Percentiles rank a stretch among this genome's conserved stretches.
Conservation (phyloP, 306 rosid species). For the Elaeagnus macrophylla region DNA sequence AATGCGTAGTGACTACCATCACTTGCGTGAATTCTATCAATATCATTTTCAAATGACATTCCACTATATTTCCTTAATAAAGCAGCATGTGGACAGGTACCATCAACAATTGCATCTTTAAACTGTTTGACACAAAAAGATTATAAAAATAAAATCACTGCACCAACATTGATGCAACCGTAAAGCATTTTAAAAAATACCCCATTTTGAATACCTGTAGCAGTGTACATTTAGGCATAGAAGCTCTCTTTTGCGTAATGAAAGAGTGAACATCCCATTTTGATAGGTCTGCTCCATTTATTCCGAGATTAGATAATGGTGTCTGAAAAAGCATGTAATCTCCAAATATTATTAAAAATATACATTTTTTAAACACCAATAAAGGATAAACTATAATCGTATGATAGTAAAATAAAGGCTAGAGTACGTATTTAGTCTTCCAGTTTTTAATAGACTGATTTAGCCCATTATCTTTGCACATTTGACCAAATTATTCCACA, state of each 20-base stretch:
- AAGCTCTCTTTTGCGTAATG: conserved; percentile 42
- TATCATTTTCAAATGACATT: conserved; percentile 21
- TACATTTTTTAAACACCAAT: conserved; percentile 7
- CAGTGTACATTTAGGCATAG: conserved; percentile 38
- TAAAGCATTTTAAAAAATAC: conserved; percentile 9
- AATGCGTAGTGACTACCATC: no score
- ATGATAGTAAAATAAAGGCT: background rate
- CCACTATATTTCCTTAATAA: conserved; percentile 44
- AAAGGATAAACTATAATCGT: background rate
- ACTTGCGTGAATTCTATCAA: background rate
- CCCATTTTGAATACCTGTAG: conserved; percentile 39
- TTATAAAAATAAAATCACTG: conserved; percentile 7
- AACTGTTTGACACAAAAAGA: conserved; percentile 38
- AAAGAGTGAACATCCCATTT: conserved; percentile 42
- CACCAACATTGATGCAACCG: conserved; percentile 9
- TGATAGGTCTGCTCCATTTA: conserved; percentile 27
- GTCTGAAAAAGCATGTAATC: conserved; percentile 27
- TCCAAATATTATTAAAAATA: conserved; percentile 5
- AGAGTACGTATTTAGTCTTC: no score
- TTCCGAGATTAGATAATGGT: conserved; percentile 28
- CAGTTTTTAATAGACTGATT: no score
- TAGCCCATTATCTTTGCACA: no score
- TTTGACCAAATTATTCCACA: no score
- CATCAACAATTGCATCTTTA: conserved; percentile 52
- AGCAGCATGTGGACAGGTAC: conserved; percentile 45